Percentiles rank a stretch among this genome's conserved stretches.
Evolutionary conservation across 2,329 filamentous ascomycete genomes (phyloP).

Genomic region (Microsporum audouinii): DNA sequence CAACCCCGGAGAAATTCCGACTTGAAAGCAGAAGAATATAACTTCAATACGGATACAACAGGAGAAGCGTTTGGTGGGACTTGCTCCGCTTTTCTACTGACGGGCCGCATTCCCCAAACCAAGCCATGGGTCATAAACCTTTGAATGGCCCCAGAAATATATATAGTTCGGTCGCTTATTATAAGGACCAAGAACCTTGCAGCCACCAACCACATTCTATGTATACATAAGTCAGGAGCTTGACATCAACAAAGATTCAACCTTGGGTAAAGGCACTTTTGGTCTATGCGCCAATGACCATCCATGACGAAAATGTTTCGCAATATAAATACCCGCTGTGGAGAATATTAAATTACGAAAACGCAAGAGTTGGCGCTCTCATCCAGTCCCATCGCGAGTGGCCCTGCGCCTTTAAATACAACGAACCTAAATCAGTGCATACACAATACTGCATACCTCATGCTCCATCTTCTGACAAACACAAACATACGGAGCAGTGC

Average conservation of each 20-base stretch:
- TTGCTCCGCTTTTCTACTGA: slow-evolving; percentile 2
- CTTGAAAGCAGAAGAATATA: background rate
- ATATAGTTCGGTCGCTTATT: background rate
- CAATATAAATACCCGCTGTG: background rate
- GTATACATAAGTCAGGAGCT: background rate
- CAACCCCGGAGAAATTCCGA: background rate
- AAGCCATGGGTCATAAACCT: background rate
- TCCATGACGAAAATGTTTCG: background rate
- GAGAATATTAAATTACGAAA: background rate
- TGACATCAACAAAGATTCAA: background rate
- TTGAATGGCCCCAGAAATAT: background rate
- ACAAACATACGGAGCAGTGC: background rate
- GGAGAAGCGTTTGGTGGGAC: background rate
- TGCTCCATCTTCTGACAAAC: background rate
- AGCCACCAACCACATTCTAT: background rate
- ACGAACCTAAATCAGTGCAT: background rate
- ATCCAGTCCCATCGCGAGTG: background rate
- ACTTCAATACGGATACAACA: background rate
- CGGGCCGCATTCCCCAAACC: background rate
- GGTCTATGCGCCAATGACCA: background rate
- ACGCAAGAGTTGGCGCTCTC: background rate
- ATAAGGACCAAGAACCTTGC: background rate
- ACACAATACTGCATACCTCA: background rate
- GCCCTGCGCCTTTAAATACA: background rate
- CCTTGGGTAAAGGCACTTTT: background rate